phyloP scores from a whole-genome alignment of 2,329 filamentous ascomycete species.

The Apiospora koreana region DNA sequence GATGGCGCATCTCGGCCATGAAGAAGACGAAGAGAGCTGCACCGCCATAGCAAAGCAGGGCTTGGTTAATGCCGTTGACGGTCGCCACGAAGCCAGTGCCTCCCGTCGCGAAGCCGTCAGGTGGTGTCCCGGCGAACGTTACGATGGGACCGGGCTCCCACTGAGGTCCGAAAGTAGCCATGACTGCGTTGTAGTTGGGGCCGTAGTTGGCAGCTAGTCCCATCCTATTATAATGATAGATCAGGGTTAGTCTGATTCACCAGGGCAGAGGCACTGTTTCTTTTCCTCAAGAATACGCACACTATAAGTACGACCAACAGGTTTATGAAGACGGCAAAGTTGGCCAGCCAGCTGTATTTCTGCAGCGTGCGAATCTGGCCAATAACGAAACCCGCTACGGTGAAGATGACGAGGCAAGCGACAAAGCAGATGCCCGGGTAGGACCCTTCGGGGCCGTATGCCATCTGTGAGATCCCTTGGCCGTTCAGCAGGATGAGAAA shows the following conservation, averaged over 20 bases:
- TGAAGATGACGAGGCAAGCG: slow-evolving; percentile 52
- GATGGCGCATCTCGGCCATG: slow-evolving; percentile 51
- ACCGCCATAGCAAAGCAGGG: slow-evolving; percentile 59
- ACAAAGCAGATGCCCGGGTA: slow-evolving; percentile 53
- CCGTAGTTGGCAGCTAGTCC: slow-evolving; percentile 49
- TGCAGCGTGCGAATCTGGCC: slow-evolving; percentile 59
- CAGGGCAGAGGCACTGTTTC: too few relatives aligned
- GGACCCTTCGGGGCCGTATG: slow-evolving; percentile 23
- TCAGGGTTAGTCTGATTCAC: neutral
- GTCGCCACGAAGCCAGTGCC: slow-evolving; percentile 43
- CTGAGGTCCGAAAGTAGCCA: slow-evolving; percentile 33
- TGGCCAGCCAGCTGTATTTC: slow-evolving; percentile 56
- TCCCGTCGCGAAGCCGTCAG: slow-evolving; percentile 41
- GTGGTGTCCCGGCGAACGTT: slow-evolving; percentile 37
- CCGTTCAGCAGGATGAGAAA: slow-evolving; percentile 53
- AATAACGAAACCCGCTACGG: slow-evolving; percentile 50
- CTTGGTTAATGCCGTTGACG: slow-evolving; percentile 53
- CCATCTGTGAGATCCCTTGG: slow-evolving; percentile 53
- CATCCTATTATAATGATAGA: slow-evolving; percentile 39
- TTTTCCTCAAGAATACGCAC: slow-evolving; percentile 17
- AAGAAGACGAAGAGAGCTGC: slow-evolving; percentile 59
- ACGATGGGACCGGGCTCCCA: slow-evolving; percentile 34
- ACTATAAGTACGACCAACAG: slow-evolving; percentile 52
- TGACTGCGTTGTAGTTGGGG: slow-evolving; percentile 46
- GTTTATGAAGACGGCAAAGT: slow-evolving; percentile 56